Evolutionary conservation across 371 early-diverging fungal genomes (phyloP), one percentile per base, ranked within the genome.

Genomic region (Sporodiniella umbellata): DNA sequence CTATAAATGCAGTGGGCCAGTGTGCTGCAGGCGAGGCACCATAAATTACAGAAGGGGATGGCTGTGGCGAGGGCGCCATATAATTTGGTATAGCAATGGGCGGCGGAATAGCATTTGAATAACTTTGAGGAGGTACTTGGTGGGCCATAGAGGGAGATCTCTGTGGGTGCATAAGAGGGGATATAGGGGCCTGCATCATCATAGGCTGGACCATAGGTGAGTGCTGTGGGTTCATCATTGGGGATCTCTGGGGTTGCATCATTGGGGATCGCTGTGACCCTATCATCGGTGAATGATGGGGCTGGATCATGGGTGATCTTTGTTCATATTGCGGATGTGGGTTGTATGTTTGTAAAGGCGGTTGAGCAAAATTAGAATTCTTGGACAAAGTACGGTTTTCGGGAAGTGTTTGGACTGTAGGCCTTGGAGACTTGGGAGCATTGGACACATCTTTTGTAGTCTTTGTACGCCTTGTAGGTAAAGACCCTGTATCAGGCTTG

Each of bases 381-480:
- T n/a, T n/a, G n/a, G n/a, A n/a, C n/a, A n/a, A n/a, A n/a, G n/a
- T n/a, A n/a, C n/a, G n/a, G 12, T 15, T 33, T 12, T 53, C 26
- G 10, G 25, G 2, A 8, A 58, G 48, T 8, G 44, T 46, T 8
- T 58, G 61, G 2, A 56, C 17, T 26, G 56, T 42, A 18, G 61
- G 61, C 17, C 61, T 56, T 1, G 61, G 66, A 6, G 66, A 66
- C 51, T 58, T 66, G 10, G 66, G 66, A 33, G 66, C 33, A 11
- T 42, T 24, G 18, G 23, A 26, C 23, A 42, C 18, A 19, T 45
- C 40, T 58, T 40, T 33, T 59, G 24, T 7, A 40, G 28, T 5
- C 39, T 21, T 19, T 28, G 30, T 22, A 14, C 47, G 28, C 42
- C 60, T 30, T 2, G 24, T 42, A 12, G 60, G 42, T 1, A 61